These are phyloP conservation scores for Salix suchowensis DNA, from an alignment of 345 rosid genomes.

Conservation along the genomic window DNA sequence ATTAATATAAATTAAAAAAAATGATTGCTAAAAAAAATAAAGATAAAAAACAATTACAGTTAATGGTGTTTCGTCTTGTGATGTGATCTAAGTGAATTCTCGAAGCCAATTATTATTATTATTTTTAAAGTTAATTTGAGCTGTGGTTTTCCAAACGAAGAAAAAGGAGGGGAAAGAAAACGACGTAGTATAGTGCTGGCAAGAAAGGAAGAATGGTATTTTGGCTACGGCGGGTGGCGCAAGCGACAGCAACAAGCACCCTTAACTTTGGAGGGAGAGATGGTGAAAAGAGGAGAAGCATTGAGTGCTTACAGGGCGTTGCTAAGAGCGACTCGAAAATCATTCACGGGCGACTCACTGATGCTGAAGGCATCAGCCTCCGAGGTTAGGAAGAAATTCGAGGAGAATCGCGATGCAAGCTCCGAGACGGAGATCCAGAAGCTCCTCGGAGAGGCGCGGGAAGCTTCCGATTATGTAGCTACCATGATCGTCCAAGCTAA, in stretches of 20 bases:
- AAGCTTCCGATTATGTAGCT: slow-evolving; percentile 69
- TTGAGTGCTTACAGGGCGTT: slow-evolving; percentile 58
- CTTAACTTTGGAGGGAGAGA: not conserved
- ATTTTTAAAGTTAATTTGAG: too few species aligned
- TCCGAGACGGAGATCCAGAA: slow-evolving; percentile 57
- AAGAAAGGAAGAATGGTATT: too few species aligned
- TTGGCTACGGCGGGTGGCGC: not conserved
- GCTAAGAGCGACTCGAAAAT: slow-evolving; percentile 62
- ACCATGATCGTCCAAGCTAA: slow-evolving; percentile 94
- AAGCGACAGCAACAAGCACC: not conserved
- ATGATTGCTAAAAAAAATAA: too few species aligned
- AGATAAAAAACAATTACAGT: too few species aligned
- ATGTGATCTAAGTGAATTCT: too few species aligned
- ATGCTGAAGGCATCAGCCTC: slow-evolving; percentile 69
- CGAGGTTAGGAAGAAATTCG: slow-evolving; percentile 46
- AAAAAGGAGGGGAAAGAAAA: not conserved
- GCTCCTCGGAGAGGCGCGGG: slow-evolving; percentile 81
- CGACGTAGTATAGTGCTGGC: not conserved
- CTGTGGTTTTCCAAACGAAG: not conserved
- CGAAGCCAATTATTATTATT: too few species aligned
- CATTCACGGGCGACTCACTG: slow-evolving; percentile 56
- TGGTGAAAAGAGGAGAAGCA: slow-evolving; percentile 14
- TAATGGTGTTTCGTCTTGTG: too few species aligned
- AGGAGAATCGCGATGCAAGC: slow-evolving; percentile 64
- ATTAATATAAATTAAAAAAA: too few species aligned